Base-by-base conservation (phyloP, 2,329 filamentous ascomycete species). In the Fusarium secorum region DNA sequence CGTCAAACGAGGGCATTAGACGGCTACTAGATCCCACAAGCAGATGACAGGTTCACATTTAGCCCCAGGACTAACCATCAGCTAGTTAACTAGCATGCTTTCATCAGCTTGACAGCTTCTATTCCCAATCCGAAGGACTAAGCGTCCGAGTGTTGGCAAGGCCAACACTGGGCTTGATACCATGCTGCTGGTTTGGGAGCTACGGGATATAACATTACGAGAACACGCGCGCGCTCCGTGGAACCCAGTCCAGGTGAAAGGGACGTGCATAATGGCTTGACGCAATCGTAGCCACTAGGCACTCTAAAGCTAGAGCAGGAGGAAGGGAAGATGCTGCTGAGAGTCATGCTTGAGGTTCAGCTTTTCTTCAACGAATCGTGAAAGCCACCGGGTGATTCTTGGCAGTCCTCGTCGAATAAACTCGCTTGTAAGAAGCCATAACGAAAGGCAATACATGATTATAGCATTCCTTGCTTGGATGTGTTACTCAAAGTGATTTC, bases 221-320 rank as follows among this genome's bases (percentile, higher is more conserved):
- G 15, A 49, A 49, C 17, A 7, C n/a, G 18, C 28, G 38, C 28
- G 22, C 38, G 28, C 22, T 14, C 13, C 38, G 18, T 28, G 14
- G 1, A 26, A 7, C 5, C 2, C 13, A 15, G 1, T 14, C 17
- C 0, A 26, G 22, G 7, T 0, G 0, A 35, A 22, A 0, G 18
- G 48, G 13, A 36, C 48, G 3, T n/a, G 4, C 38, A 13, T 17
- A 5, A 17, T 3, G 3, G 6, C 26, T 39, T 54, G 22, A 22
- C 4, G 3, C 2, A 18, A 18, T 22, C 4, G 7, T 2, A 33
- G 8, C 5, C n/a, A 5, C 9, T 5, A 5, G n/a, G 0, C 7
- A 7, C 6, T 35, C 2, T 11, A 2, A 11, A 4, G 6, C n/a
- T 11, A 20, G 4, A 15, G 7, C 26, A 10, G 11, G 13, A 14